Percentiles rank a stretch among this genome's conserved stretches.
These are phyloP conservation scores for Arthrobotrys megalospora DNA, from an alignment of 2,329 filamentous ascomycete species.

Conservation along the genomic window DNA sequence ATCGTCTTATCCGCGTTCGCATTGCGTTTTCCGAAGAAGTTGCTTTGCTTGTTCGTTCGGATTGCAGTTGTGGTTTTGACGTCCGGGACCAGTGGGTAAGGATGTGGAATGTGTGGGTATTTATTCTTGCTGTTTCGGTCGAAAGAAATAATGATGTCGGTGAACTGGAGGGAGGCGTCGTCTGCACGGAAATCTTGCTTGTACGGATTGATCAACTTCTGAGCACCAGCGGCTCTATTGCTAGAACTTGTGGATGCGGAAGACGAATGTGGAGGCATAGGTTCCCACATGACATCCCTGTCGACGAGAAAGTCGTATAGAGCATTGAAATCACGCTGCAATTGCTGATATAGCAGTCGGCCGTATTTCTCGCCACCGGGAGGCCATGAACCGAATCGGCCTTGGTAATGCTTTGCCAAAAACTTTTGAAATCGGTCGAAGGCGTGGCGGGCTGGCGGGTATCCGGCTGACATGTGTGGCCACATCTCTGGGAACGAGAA, in stretches of 20 bases:
- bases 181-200: slow-evolving; percentile 67
- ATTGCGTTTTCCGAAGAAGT: slow-evolving; percentile 62
- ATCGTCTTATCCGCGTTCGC: slow-evolving; percentile 57
- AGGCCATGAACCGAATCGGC: slow-evolving; percentile 76
- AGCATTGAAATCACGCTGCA: slow-evolving; percentile 78
- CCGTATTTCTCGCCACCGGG: slow-evolving; percentile 72
- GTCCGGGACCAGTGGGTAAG: slow-evolving; percentile 76
- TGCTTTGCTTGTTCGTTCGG: slow-evolving; percentile 55
- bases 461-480: slow-evolving; percentile 67
- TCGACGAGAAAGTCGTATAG: slow-evolving; percentile 81
- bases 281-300: slow-evolving; percentile 76
- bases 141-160: slow-evolving; percentile 77
- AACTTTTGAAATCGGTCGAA: slow-evolving; percentile 76
- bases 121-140: slow-evolving; percentile 75
- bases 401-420: slow-evolving; percentile 74
- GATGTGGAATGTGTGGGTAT: slow-evolving; percentile 78
- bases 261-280: slow-evolving; percentile 62
- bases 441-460: slow-evolving; percentile 71
- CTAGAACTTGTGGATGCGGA: slow-evolving; percentile 62
- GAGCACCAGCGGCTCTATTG: slow-evolving; percentile 17
- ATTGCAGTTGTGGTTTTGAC: slow-evolving; percentile 47
- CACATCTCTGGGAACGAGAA: slow-evolving; percentile 78
- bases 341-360: slow-evolving; percentile 72
- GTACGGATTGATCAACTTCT: slow-evolving; percentile 62
- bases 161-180: slow-evolving; percentile 74